These are phyloP conservation scores for Mycosarcoma maydis DNA, from an alignment of 1,284 basidiomycete genomes.

Conservation along the genomic window DNA sequence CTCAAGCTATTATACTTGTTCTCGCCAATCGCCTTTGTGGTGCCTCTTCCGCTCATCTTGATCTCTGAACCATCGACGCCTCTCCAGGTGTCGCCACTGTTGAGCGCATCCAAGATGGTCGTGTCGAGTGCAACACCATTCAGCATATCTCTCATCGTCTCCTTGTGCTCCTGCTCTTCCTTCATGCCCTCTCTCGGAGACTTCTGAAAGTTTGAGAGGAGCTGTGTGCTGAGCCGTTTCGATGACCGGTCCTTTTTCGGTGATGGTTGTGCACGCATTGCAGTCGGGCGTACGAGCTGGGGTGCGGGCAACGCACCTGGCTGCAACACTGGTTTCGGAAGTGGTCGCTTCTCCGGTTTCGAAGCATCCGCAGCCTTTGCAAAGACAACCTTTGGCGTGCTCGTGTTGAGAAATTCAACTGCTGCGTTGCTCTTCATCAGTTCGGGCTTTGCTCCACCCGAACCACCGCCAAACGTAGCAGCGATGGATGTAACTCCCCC, in stretches of 20 bases:
- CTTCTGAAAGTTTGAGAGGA: constrained; percentile 42
- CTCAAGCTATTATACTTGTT: constrained; percentile 49
- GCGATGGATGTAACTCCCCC: constrained; percentile 28
- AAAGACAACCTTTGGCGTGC: constrained; percentile 39
- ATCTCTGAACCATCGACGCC: constrained; percentile 26
- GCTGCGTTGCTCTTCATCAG: constrained; percentile 38
- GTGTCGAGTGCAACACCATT: constrained; percentile 39
- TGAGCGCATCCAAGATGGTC: constrained; percentile 30
- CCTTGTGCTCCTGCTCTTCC: constrained; percentile 4
- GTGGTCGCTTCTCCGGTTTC: constrained; percentile 29
- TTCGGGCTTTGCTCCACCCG: constrained; percentile 28
- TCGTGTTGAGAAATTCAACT: constrained; percentile 54
- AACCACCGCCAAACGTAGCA: constrained; percentile 27
- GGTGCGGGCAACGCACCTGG: constrained; percentile 33
- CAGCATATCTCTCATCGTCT: constrained; percentile 35
- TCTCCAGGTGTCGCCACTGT: constrained; percentile 17
- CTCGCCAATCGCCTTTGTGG: constrained; percentile 55
- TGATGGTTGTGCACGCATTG: constrained; percentile 25
- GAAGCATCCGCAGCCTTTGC: constrained; percentile 11
- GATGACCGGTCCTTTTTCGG: constrained; percentile 15
- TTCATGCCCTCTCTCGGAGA: neutral
- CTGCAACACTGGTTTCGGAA: constrained; percentile 34
- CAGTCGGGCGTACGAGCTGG: constrained; percentile 28
- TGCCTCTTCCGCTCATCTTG: constrained; percentile 55
- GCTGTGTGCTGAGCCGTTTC: constrained; percentile 30